A percentile compares a stretch with the other conserved stretches of the same genome.
Evolutionary conservation across 257 asterid genomes (phyloP).

Genomic region (Hygrophila difformis): DNA sequence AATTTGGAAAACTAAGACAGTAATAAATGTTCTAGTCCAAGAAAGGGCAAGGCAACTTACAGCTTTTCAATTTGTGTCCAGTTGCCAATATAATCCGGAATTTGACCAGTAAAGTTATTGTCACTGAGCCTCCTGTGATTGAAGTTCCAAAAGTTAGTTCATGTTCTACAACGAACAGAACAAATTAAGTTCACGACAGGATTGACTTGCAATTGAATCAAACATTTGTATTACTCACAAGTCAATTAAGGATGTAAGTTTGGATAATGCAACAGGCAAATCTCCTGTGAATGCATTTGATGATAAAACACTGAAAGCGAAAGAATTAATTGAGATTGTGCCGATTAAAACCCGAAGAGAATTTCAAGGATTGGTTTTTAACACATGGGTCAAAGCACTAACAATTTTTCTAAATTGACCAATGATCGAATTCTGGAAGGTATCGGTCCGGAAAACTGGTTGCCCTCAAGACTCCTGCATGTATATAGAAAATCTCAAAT

Average conservation of each 20-base stretch:
- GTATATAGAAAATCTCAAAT: not conserved
- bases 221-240: slow-evolving; percentile 37
- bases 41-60: slow-evolving; percentile 32
- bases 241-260: slow-evolving; percentile 59
- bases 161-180: not conserved
- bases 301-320: slow-evolving; percentile 45
- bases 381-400: slow-evolving; percentile 15
- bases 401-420: slow-evolving; percentile 66
- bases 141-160: not conserved
- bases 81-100: slow-evolving; percentile 69
- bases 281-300: slow-evolving; percentile 70
- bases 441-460: slow-evolving; percentile 59
- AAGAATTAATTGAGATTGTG: slow-evolving; percentile 13
- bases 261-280: slow-evolving; percentile 47
- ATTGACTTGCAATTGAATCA: not conserved
- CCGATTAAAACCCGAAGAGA: not conserved
- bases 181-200: not conserved
- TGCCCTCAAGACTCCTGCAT: slow-evolving; percentile 85
- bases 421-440: slow-evolving; percentile 58
- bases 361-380: slow-evolving; percentile 1
- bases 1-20: no score
- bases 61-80: slow-evolving; percentile 67
- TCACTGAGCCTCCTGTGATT: slow-evolving; percentile 63
- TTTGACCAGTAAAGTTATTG: slow-evolving; percentile 76
- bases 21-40: not conserved